These are phyloP conservation scores for Cordia subcordata DNA, from an alignment of 257 asterid genomes.

Conservation along the genomic window DNA sequence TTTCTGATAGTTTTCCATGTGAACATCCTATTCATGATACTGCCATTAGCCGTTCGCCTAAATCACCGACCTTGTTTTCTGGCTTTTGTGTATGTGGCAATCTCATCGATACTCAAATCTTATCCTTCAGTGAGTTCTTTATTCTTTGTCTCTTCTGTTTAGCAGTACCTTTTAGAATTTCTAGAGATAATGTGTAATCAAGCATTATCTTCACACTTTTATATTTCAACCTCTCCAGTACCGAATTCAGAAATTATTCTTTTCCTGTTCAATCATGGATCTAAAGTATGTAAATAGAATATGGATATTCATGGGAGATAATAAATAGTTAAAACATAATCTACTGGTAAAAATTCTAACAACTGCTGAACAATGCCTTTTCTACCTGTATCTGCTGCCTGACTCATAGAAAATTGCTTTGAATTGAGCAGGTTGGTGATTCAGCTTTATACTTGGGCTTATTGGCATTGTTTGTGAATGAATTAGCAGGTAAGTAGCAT, in stretches of 20 bases:
- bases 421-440: conserved; percentile 68
- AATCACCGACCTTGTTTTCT: conserved; percentile 86
- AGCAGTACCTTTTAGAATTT: not conserved
- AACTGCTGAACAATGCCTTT: not conserved
- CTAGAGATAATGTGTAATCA: not conserved
- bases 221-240: no score
- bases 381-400: not conserved
- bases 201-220: no score
- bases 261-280: no score
- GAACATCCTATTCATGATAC: conserved; percentile 81
- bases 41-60: conserved; percentile 88
- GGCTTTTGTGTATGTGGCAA: conserved; percentile 83
- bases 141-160: conserved; percentile 25
- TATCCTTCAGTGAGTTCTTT: conserved; percentile 90
- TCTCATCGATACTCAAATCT: conserved; percentile 86
- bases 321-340: no score
- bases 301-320: no score
- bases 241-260: no score
- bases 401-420: not conserved
- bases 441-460: conserved; percentile 89
- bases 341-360: no score
- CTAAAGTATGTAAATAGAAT: no score
- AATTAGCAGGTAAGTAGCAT: conserved; percentile 59
- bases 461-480: conserved; percentile 74
- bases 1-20: conserved; percentile 91